Percentiles rank a stretch among this genome's conserved stretches.
phyloP scores from a whole-genome alignment of 2,329 filamentous ascomycete genomes.

The Davidsoniella eucalypti region DNA sequence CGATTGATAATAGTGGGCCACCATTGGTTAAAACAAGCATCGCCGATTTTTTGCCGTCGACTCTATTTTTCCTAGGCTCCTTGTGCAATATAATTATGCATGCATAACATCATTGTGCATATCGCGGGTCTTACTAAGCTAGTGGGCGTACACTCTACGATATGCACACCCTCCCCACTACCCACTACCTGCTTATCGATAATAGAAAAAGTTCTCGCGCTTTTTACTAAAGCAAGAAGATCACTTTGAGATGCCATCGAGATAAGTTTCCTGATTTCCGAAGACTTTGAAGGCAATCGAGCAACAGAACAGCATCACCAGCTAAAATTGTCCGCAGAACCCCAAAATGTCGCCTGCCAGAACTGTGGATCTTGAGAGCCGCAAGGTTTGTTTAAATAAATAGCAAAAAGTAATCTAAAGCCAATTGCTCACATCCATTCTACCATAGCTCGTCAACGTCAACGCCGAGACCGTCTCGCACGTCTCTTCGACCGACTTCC shows the following conservation, averaged over 20 bases:
- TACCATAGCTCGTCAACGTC: slow-evolving; percentile 59
- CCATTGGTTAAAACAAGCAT: slow-evolving; percentile 2
- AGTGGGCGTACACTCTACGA: not conserved
- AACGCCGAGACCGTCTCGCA: slow-evolving; percentile 82
- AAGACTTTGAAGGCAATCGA: not conserved
- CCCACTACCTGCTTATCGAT: slow-evolving; percentile 10
- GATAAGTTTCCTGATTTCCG: not conserved
- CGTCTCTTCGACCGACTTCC: slow-evolving; percentile 79
- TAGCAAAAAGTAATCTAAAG: not conserved
- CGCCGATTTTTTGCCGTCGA: slow-evolving; percentile 9
- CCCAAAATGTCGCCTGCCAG: slow-evolving; percentile 29
- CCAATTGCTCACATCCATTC: not conserved
- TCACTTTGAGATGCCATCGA: not conserved
- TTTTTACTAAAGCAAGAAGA: not conserved
- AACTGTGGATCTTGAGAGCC: slow-evolving; percentile 40
- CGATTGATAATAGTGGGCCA: slow-evolving; percentile 7
- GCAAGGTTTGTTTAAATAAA: slow-evolving; percentile 31
- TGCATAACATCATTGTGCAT: not conserved
- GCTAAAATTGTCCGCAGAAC: not conserved
- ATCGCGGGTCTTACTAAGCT: not conserved
- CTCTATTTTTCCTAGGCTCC: too few relatives aligned
- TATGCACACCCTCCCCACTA: not conserved
- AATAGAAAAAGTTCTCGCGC: too few relatives aligned
- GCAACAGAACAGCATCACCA: not conserved
- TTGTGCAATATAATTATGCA: too few relatives aligned